Conservation (phyloP, 345 rosid genomes). For the Lepidium africanum region DNA sequence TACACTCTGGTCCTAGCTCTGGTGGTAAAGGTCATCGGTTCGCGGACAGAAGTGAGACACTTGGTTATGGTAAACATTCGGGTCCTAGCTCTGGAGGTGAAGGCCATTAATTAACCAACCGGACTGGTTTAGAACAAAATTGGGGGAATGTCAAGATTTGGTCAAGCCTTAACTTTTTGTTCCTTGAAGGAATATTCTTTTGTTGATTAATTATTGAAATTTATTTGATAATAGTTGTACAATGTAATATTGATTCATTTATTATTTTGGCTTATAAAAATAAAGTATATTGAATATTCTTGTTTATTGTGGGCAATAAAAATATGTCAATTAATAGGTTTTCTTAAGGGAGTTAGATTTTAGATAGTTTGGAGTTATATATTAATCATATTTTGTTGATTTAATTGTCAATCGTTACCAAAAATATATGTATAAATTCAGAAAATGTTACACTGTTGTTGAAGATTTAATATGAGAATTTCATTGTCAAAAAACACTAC, state of each 20-base stretch:
- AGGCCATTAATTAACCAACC: constrained; percentile 28
- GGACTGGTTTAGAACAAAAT: background rate
- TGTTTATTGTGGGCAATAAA: too few species aligned
- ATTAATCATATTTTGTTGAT: too few species aligned
- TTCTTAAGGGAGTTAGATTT: too few species aligned
- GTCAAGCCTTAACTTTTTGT: background rate
- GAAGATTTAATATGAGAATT: too few species aligned
- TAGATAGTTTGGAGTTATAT: too few species aligned
- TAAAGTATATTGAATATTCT: background rate
- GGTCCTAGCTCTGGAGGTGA: constrained; percentile 34
- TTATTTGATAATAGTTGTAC: background rate
- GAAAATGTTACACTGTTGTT: too few species aligned
- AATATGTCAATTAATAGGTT: too few species aligned
- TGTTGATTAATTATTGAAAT: background rate
- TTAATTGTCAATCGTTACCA: too few species aligned
- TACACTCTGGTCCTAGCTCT: constrained; percentile 34
- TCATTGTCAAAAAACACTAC: too few species aligned
- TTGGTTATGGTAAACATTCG: constrained; percentile 27
- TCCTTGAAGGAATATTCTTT: background rate
- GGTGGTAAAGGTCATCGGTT: constrained; percentile 32
- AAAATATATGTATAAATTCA: too few species aligned
- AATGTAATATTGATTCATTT: background rate
- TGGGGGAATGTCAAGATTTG: background rate
- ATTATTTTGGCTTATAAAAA: background rate
- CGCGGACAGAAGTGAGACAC: background rate